Evolutionary conservation across 495 filamentous ascomycete species (phyloP).

Genomic region (Neurospora sp.): DNA sequence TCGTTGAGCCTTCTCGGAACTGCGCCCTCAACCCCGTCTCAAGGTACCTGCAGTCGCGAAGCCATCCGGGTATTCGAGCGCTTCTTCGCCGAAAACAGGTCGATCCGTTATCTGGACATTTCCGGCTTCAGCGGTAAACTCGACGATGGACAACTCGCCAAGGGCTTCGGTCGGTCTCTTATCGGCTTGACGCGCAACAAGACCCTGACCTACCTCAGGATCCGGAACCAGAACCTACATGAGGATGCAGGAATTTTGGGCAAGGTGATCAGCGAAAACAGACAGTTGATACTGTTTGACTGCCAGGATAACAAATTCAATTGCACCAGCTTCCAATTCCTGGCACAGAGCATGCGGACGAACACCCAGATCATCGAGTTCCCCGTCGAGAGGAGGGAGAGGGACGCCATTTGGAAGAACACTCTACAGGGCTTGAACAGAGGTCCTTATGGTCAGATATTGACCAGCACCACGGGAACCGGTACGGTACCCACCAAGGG

Average conservation of each 20-base stretch:
- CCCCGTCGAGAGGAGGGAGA: slow-evolving; percentile 13
- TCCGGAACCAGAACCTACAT: slow-evolving; percentile 51
- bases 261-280: slow-evolving; percentile 26
- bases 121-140: slow-evolving; percentile 84
- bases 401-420: slow-evolving; percentile 15
- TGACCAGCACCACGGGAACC: background rate
- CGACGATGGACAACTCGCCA: slow-evolving; percentile 76
- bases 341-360: slow-evolving; percentile 20
- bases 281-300: slow-evolving; percentile 20
- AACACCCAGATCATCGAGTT: slow-evolving; percentile 19
- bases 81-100: slow-evolving; percentile 71
- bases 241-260: slow-evolving; percentile 42
- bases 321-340: slow-evolving; percentile 23
- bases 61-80: slow-evolving; percentile 63
- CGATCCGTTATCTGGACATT: slow-evolving; percentile 69
- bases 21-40: slow-evolving; percentile 61
- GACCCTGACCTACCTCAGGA: slow-evolving; percentile 61
- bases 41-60: slow-evolving; percentile 40
- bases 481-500: background rate
- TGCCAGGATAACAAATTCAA: slow-evolving; percentile 35
- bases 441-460: background rate
- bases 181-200: slow-evolving; percentile 66
- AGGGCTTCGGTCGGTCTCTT: slow-evolving; percentile 69
- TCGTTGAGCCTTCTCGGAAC: slow-evolving; percentile 84
- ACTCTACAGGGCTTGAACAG: slow-evolving; percentile 12